Base-by-base conservation (phyloP, 2,329 filamentous ascomycete genomes). In the Colletotrichum tabaci region DNA sequence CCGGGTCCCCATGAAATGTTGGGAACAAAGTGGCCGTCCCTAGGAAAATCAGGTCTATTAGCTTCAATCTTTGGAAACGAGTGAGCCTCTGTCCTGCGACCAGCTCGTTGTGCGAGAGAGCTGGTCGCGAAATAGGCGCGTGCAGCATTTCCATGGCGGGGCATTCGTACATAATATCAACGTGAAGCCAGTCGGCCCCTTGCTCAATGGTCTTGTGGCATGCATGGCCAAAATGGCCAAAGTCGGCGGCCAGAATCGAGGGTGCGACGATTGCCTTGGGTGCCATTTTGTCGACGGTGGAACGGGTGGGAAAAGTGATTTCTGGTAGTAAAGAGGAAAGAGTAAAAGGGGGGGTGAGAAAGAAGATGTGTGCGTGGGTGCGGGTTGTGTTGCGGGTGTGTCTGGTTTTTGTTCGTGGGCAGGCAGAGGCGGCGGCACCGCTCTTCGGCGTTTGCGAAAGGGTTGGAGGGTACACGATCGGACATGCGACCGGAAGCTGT, bases 11-110 rank as follows among this genome's bases (percentile, higher is more conserved):
- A 98, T 58, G 96, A 98, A 83, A 99, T 95, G 85, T 99, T 99
- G 63, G 96, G 96, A 52, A 99, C 96, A 80, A 99, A 99, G 82
- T 99, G 96, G 68, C 96, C 96, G 82, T 99, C 96, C 96, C 97
- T 95, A 76, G 30, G 65, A 9, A 42, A 49, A 46, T 23, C 23
- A 56, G 30, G 38, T 46, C 5, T 21, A 26, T 70, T 50, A 72
- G 35, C 60, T 62, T 58, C 26, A 21, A 9, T 23, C 4, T 35
- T 40, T 40, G 53, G n/a, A 46, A 61, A 46, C 47, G 49, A 38
- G 58, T 12, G 57, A 61, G 55, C 23, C 38, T 67, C 53, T 30
- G 1, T 40, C 57, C 64, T 42, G 30, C 55, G 55, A 46, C 42
- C 55, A 46, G 68, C 26, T 56, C n/a, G 30, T 61, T 35, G 42